Evolutionary conservation across 805 yeast genomes (phyloP).

Genomic region (Metschnikowia proteae): DNA sequence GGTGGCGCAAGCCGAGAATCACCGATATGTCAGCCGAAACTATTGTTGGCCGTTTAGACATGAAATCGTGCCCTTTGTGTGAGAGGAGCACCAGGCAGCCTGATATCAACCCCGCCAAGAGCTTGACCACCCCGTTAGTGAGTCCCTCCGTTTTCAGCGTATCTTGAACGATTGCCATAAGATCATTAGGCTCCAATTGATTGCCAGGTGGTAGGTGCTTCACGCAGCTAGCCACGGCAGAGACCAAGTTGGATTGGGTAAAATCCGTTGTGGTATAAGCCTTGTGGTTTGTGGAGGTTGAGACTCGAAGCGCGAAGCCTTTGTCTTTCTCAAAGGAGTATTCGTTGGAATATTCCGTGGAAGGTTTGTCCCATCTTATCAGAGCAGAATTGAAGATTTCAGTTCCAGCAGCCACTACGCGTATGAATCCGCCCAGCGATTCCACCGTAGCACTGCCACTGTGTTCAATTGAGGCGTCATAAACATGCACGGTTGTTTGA

Average conservation of each 20-base stretch:
- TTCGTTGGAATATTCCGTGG: conserved; percentile 23
- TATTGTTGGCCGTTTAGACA: conserved; percentile 14
- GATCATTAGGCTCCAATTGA: conserved; percentile 28
- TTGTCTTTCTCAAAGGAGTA: conserved; percentile 33
- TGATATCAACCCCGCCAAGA: conserved; percentile 38
- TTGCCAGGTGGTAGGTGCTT: conserved; percentile 44
- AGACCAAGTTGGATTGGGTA: conserved; percentile 50
- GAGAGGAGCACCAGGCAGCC: conserved; percentile 25
- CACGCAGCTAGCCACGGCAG: conserved; percentile 50
- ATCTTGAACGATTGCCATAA: conserved; percentile 21
- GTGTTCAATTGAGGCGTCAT: conserved; percentile 19
- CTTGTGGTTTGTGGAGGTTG: conserved; percentile 16
- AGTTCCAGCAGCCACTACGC: not conserved
- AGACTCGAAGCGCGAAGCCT: conserved; percentile 32
- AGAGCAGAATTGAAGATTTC: not conserved
- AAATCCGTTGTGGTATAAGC: conserved; percentile 26
- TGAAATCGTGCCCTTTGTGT: conserved; percentile 11
- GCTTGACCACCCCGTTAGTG: conserved; percentile 31
- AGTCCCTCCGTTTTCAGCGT: conserved; percentile 21
- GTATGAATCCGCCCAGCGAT: not conserved
- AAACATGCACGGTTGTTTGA: conserved; percentile 39
- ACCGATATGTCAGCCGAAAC: conserved; percentile 11
- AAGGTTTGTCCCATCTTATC: not conserved
- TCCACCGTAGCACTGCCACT: not conserved
- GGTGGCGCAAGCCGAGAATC: conserved; percentile 17